Conservation (phyloP, 2,329 filamentous ascomycete genomes). For the Diaporthe longicolla region DNA sequence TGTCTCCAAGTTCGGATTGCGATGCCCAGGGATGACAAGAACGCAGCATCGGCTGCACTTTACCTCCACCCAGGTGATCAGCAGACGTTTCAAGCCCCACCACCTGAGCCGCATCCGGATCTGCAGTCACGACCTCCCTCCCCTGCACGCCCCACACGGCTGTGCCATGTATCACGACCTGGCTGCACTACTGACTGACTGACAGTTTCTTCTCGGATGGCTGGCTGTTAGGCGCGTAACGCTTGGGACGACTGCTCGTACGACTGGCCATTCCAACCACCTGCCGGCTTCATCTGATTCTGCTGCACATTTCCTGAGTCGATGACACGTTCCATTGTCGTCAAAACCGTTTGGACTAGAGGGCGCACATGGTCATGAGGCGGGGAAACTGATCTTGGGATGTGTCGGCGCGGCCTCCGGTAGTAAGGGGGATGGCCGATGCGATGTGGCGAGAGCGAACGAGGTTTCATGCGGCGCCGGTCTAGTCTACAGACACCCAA, state of each 20-base stretch:
- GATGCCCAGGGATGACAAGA: constrained; percentile 26
- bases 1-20: constrained; percentile 16
- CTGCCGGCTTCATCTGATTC: constrained; percentile 38
- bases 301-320: neutral
- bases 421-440: neutral
- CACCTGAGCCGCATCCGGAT: constrained; percentile 16
- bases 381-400: neutral
- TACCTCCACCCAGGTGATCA: constrained; percentile 6
- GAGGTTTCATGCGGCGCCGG: neutral
- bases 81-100: constrained; percentile 21
- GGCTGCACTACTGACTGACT: constrained; percentile 11
- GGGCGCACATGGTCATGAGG: constrained; percentile 1
- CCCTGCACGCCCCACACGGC: constrained; percentile 12
- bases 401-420: neutral
- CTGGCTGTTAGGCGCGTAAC: constrained; percentile 7
- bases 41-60: constrained; percentile 28
- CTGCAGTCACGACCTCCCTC: neutral
- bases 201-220: neutral
- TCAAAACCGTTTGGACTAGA: constrained; percentile 38
- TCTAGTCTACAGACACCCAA: neutral
- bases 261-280: neutral
- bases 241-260: constrained; percentile 7
- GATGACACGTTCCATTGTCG: constrained; percentile 37
- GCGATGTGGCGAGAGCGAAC: constrained; percentile 2
- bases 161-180: constrained; percentile 27